phyloP scores from a whole-genome alignment of 768 basidiomycete species.

The Russula sp. region DNA sequence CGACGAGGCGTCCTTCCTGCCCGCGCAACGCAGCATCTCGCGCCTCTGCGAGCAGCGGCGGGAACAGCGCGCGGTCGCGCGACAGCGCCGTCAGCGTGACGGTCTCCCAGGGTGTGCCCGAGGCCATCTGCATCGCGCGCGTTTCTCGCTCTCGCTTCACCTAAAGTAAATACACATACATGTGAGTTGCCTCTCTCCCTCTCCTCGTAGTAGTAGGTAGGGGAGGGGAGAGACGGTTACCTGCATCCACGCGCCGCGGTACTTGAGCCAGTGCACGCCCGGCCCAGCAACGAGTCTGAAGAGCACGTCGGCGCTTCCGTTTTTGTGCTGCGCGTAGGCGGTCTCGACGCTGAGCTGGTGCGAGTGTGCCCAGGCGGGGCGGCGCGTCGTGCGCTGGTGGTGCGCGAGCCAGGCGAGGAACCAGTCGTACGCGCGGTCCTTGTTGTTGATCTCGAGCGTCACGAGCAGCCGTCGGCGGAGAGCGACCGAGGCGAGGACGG shows the following conservation, averaged over 20 bases:
- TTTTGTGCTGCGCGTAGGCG: slow-evolving; percentile 77
- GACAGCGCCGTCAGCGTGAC: slow-evolving; percentile 91
- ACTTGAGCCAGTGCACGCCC: slow-evolving; percentile 89
- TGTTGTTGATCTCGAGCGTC: slow-evolving; percentile 92
- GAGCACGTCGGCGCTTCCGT: slow-evolving; percentile 82
- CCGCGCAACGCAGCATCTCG: slow-evolving; percentile 77
- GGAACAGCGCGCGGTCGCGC: slow-evolving; percentile 75
- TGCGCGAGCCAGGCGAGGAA: slow-evolving; percentile 94
- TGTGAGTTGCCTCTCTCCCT: no score
- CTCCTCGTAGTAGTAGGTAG: no score
- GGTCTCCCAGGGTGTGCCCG: slow-evolving; percentile 96
- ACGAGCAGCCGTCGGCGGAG: slow-evolving; percentile 89
- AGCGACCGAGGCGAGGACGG: slow-evolving; percentile 61
- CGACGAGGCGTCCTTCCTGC: slow-evolving; percentile 91
- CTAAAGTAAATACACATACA: slow-evolving; percentile 35
- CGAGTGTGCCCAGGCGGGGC: slow-evolving; percentile 55
- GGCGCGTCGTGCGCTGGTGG: slow-evolving; percentile 34
- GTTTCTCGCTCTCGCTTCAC: slow-evolving; percentile 93
- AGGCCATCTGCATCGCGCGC: slow-evolving; percentile 84
- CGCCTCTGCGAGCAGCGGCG: slow-evolving; percentile 79
- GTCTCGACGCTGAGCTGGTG: slow-evolving; percentile 97
- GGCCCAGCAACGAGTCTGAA: slow-evolving; percentile 97
- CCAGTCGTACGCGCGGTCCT: slow-evolving; percentile 94
- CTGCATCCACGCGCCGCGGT: slow-evolving; percentile 93
- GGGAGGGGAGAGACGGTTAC: slow-evolving; percentile 35